These are phyloP conservation scores for Platanthera guangdongensis DNA, from an alignment of 106 monocot genomes.

Conservation along the genomic window DNA sequence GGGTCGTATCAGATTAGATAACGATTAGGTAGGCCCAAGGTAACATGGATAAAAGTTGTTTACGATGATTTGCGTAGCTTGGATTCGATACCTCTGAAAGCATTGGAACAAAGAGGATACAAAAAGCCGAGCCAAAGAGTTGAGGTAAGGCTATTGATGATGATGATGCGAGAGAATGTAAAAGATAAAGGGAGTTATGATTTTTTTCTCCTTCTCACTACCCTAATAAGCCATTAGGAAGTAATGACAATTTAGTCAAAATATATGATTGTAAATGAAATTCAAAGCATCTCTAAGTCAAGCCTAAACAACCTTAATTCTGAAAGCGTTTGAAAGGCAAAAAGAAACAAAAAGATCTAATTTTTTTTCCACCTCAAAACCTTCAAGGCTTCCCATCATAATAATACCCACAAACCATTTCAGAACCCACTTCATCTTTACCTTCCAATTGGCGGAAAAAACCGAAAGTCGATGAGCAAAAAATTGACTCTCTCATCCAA, in stretches of 20 bases:
- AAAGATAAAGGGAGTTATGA: neutral
- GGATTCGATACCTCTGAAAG: too few species aligned
- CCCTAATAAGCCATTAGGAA: neutral
- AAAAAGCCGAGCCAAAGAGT: neutral
- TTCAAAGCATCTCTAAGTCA: neutral
- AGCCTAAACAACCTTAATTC: neutral
- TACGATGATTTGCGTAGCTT: too few species aligned
- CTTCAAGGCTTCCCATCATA: neutral
- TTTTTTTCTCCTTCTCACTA: neutral
- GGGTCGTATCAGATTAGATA: too few species aligned
- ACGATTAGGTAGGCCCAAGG: too few species aligned
- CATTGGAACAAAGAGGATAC: neutral
- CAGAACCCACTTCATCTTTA: neutral
- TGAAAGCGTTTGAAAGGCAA: neutral
- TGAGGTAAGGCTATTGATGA: neutral
- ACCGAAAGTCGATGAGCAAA: neutral
- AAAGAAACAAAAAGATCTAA: neutral
- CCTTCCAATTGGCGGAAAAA: neutral
- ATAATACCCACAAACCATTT: neutral
- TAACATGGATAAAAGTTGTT: too few species aligned
- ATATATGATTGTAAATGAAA: neutral
- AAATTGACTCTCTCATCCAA: neutral
- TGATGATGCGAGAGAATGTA: neutral
- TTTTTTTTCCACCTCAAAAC: neutral
- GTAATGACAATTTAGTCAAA: neutral